A percentile compares a stretch with the other conserved stretches of the same genome.
Conservation (phyloP, 23 red algal genomes). For the Gracilaria caudata region DNA sequence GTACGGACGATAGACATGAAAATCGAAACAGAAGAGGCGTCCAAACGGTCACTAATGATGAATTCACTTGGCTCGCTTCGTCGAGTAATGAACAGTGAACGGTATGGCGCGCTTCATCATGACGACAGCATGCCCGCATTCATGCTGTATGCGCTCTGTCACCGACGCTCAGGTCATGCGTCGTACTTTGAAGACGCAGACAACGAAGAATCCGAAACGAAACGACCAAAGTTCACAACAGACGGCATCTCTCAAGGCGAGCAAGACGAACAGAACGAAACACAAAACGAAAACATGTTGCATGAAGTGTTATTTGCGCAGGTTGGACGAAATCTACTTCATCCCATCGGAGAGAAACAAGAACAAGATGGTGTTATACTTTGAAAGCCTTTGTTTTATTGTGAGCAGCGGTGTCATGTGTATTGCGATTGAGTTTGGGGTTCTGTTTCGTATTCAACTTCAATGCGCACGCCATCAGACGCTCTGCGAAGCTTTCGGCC, state of each 20-base stretch:
- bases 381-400: neutral
- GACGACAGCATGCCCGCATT: constrained; percentile 36
- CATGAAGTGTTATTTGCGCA: constrained; percentile 38
- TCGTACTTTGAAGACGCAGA: neutral
- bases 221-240: neutral
- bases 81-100: constrained; percentile 41
- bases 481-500: constrained; percentile 41
- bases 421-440: constrained; percentile 7
- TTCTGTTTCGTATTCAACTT: constrained; percentile 66
- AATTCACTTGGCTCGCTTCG: neutral
- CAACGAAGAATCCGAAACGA: neutral
- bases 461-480: constrained; percentile 36
- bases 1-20: constrained; percentile 25
- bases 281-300: neutral
- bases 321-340: constrained; percentile 49
- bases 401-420: neutral
- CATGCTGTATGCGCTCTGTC: neutral
- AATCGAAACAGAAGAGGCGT: neutral
- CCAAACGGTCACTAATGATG: neutral
- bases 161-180: neutral
- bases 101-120: constrained; percentile 12
- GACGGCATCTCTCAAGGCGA: constrained; percentile 2
- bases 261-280: neutral
- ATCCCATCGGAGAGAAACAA: neutral
- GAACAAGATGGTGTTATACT: neutral